Conservation (phyloP, 2,329 filamentous ascomycete species). For the Microdochium nivale region DNA sequence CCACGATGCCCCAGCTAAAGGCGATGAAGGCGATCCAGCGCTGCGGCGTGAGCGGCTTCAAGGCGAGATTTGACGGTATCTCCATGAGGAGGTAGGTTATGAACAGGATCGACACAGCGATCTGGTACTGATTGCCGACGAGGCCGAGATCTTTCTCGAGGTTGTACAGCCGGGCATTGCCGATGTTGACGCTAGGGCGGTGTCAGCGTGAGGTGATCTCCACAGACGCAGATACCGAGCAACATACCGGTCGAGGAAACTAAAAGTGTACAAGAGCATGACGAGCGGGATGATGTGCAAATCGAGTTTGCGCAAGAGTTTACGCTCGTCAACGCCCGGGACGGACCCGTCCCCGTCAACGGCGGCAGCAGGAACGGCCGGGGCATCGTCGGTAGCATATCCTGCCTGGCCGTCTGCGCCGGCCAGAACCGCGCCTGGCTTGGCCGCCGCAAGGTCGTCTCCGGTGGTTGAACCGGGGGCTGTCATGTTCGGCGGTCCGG, state of each 20-base stretch:
- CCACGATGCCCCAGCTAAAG: conserved; percentile 56
- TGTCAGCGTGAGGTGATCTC: conserved; percentile 2
- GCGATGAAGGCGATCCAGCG: conserved; percentile 59
- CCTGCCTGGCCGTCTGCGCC: background rate
- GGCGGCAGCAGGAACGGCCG: background rate
- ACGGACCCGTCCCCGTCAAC: background rate
- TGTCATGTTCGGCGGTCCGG: background rate
- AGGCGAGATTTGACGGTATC: conserved; percentile 55
- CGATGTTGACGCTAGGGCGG: conserved; percentile 55
- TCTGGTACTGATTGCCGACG: conserved; percentile 58
- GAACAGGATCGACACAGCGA: conserved; percentile 58
- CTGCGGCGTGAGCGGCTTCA: conserved; percentile 54
- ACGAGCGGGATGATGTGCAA: conserved; percentile 55
- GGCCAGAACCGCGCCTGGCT: background rate
- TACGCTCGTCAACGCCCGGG: conserved; percentile 34
- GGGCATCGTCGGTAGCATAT: background rate
- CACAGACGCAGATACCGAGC: conserved; percentile 1
- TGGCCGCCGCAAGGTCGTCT: background rate
- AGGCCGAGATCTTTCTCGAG: conserved; percentile 55
- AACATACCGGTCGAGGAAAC: conserved; percentile 61
- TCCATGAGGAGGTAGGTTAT: conserved; percentile 56
- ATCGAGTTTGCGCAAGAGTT: conserved; percentile 58
- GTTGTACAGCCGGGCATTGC: conserved; percentile 58
- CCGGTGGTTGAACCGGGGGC: background rate
- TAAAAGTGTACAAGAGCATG: conserved; percentile 65